Percentiles rank a stretch among this genome's conserved stretches.
phyloP scores from a whole-genome alignment of 2,329 filamentous ascomycete genomes.

The Verticillium nubilum region DNA sequence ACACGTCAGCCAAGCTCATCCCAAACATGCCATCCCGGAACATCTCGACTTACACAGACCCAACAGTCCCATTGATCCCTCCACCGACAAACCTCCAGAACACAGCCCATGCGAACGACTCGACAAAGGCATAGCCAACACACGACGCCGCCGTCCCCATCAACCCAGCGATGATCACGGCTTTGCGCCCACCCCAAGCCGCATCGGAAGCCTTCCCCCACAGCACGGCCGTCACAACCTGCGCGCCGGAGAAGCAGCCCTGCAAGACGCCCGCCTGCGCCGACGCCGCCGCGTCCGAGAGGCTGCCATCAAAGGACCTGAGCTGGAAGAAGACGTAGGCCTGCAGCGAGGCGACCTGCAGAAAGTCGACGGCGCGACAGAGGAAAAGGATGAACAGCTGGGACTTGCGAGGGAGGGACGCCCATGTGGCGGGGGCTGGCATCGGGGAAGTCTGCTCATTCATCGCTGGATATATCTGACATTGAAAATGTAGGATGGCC shows the following conservation, averaged over 20 bases:
- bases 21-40: too few relatives aligned
- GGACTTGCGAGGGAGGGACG: constrained; percentile 62
- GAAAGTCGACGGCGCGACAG: constrained; percentile 65
- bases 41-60: constrained; percentile 34
- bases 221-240: constrained; percentile 67
- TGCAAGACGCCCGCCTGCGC: constrained; percentile 42
- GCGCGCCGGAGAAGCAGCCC: constrained; percentile 66
- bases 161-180: constrained; percentile 64
- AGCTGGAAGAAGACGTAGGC: constrained; percentile 75
- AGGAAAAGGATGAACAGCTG: constrained; percentile 66
- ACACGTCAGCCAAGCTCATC: neutral
- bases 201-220: constrained; percentile 28
- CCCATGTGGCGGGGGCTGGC: constrained; percentile 47
- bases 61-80: constrained; percentile 40
- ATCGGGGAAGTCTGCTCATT: neutral
- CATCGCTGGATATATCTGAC: neutral
- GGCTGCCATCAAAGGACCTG: constrained; percentile 54
- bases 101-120: constrained; percentile 56
- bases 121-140: constrained; percentile 66
- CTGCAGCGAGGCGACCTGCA: constrained; percentile 64
- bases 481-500: too few relatives aligned
- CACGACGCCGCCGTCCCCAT: constrained; percentile 62
- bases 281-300: constrained; percentile 52
- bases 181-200: constrained; percentile 58
- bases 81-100: constrained; percentile 63